Conservation (phyloP, 352 stramenopile species). For the Phytophthora kernoviae region DNA sequence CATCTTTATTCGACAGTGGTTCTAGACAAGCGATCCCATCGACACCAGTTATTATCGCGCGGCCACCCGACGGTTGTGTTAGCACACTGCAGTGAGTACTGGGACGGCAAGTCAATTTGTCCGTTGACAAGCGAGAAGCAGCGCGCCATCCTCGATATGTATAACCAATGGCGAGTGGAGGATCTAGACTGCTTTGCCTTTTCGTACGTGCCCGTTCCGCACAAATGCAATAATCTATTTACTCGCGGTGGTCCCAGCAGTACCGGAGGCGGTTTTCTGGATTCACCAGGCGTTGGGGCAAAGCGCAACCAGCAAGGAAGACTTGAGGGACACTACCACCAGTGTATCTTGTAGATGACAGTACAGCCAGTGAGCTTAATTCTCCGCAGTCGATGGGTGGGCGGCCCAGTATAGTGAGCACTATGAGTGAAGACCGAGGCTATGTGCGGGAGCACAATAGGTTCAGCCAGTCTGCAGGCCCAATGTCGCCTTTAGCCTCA, state of each 20-base stretch:
- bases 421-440: conserved; percentile 38
- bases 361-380: conserved; percentile 48
- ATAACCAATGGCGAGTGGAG: conserved; percentile 89
- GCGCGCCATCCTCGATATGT: conserved; percentile 85
- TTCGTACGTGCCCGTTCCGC: conserved; percentile 79
- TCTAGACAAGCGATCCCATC: conserved; percentile 80
- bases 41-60: conserved; percentile 77
- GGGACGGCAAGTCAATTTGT: conserved; percentile 89
- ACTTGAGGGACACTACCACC: conserved; percentile 49
- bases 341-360: conserved; percentile 87
- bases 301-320: conserved; percentile 12
- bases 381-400: conserved; percentile 35
- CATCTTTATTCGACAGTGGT: conserved; percentile 88
- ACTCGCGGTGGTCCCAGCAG: conserved; percentile 23
- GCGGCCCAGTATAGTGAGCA: conserved; percentile 29
- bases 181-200: conserved; percentile 85
- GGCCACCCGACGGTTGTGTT: conserved; percentile 78
- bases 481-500: conserved; percentile 32
- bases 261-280: conserved; percentile 18
- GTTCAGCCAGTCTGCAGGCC: conserved; percentile 24
- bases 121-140: conserved; percentile 81
- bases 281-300: conserved; percentile 12
- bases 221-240: conserved; percentile 75
- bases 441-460: conserved; percentile 16
- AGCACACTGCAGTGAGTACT: conserved; percentile 84